Evolutionary conservation across 495 filamentous ascomycete genomes (phyloP).

Genomic region (Xylaria sp.): DNA sequence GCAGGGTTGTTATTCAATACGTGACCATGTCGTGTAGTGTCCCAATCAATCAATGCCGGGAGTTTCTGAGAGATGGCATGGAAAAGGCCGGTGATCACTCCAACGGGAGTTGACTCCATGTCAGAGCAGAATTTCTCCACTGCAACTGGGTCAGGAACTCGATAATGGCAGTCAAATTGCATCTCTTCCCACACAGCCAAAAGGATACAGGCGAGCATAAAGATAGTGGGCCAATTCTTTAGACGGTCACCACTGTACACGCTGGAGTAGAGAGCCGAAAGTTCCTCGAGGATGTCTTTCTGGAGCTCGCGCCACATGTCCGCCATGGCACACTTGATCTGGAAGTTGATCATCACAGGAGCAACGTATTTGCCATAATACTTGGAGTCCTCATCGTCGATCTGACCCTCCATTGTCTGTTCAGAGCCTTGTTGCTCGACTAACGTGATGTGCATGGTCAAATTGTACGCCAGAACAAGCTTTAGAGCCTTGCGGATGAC

Average conservation of each 20-base stretch:
- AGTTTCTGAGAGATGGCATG: conserved; percentile 94
- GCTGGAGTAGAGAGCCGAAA: conserved; percentile 86
- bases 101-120: conserved; percentile 93
- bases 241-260: conserved; percentile 93
- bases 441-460: conserved; percentile 90
- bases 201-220: conserved; percentile 89
- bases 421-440: conserved; percentile 87
- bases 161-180: conserved; percentile 96
- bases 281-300: conserved; percentile 91
- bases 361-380: conserved; percentile 87
- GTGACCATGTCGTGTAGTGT: conserved; percentile 84
- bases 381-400: conserved; percentile 76
- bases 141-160: conserved; percentile 77
- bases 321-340: conserved; percentile 92
- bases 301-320: conserved; percentile 96
- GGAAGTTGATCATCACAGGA: conserved; percentile 98
- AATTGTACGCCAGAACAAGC: conserved; percentile 88
- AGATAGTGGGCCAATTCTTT: conserved; percentile 98
- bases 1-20: conserved; percentile 85
- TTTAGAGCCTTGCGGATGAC: conserved; percentile 92
- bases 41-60: conserved; percentile 89
- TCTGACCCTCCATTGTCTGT: conserved; percentile 76
- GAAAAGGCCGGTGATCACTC: conserved; percentile 93
- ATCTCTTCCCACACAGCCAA: conserved; percentile 96
- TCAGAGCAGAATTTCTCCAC: conserved; percentile 92